phyloP scores from a whole-genome alignment of 371 early-diverging fungal species.

The Circinella minor region DNA sequence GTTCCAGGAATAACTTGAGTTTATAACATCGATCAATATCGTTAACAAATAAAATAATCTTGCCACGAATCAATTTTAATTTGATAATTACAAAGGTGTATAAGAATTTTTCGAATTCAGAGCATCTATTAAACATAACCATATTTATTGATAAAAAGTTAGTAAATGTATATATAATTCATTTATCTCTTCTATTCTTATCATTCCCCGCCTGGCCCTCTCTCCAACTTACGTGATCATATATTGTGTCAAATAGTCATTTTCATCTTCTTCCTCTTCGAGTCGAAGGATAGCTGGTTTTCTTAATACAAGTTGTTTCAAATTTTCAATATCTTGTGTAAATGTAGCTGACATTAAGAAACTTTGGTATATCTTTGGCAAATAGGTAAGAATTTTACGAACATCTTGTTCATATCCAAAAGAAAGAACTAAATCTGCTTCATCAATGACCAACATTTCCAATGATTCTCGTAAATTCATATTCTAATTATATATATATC shows the following conservation, averaged over 20 bases:
- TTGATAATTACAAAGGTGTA: slow-evolving; percentile 90
- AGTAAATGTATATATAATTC: no score
- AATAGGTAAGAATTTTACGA: slow-evolving; percentile 64
- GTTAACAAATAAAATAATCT: slow-evolving; percentile 93
- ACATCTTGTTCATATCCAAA: slow-evolving; percentile 93
- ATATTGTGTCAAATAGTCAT: slow-evolving; percentile 77
- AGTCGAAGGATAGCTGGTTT: slow-evolving; percentile 85
- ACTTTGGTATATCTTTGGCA: slow-evolving; percentile 88
- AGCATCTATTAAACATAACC: slow-evolving; percentile 49
- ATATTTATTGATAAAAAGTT: no score
- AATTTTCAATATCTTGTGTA: slow-evolving; percentile 79
- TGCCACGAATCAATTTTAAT: slow-evolving; percentile 86
- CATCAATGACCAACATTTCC: slow-evolving; percentile 91
- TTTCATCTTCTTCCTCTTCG: slow-evolving; percentile 76
- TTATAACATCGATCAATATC: slow-evolving; percentile 92
- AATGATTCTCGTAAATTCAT: slow-evolving; percentile 66
- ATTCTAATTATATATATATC: slow-evolving; percentile 30
- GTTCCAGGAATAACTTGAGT: slow-evolving; percentile 93
- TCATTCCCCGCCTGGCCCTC: background rate
- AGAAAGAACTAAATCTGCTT: slow-evolving; percentile 92
- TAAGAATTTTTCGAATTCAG: slow-evolving; percentile 89
- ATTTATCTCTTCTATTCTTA: background rate
- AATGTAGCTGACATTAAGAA: slow-evolving; percentile 92
- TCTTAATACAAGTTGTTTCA: slow-evolving; percentile 83
- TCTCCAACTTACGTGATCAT: slow-evolving; percentile 52